phyloP scores from a whole-genome alignment of 192 early-diverging fungal genomes.

The Coemansia sp. region DNA sequence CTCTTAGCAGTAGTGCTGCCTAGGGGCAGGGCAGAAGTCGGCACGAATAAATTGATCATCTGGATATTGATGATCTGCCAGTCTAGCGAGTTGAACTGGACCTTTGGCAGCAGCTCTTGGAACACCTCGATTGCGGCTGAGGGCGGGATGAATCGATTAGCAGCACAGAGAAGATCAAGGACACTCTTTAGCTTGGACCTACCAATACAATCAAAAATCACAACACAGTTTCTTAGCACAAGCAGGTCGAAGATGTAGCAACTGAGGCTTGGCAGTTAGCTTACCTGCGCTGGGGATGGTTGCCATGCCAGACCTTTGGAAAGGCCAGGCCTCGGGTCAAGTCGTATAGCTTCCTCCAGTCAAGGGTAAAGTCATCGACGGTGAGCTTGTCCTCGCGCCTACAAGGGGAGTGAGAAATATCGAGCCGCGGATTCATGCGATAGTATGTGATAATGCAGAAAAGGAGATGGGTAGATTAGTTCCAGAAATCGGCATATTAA shows the following conservation, averaged over 20 bases:
- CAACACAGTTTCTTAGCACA: neutral
- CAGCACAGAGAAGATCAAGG: slow-evolving; percentile 28
- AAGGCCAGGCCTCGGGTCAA: slow-evolving; percentile 59
- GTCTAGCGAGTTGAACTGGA: slow-evolving; percentile 71
- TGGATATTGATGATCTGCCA: slow-evolving; percentile 61
- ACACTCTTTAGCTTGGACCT: slow-evolving; percentile 38
- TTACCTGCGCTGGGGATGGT: slow-evolving; percentile 57
- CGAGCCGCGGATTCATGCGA: neutral
- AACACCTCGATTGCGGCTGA: slow-evolving; percentile 73
- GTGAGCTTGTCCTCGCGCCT: slow-evolving; percentile 60
- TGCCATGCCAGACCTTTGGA: slow-evolving; percentile 69
- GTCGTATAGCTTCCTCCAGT: slow-evolving; percentile 77
- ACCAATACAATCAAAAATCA: slow-evolving; percentile 16
- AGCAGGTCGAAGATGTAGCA: neutral
- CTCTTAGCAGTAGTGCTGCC: slow-evolving; percentile 9
- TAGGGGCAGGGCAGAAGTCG: slow-evolving; percentile 40
- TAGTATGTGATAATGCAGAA: neutral
- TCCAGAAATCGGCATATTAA: neutral
- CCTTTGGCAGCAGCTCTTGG: slow-evolving; percentile 72
- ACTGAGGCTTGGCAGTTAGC: neutral
- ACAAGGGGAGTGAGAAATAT: slow-evolving; percentile 9
- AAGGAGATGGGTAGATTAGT: slow-evolving; percentile 5
- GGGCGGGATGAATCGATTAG: slow-evolving; percentile 67
- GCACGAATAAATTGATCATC: slow-evolving; percentile 69
- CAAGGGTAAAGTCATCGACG: slow-evolving; percentile 63